A percentile compares a stretch with the other conserved stretches of the same genome.
Evolutionary conservation across 1,284 basidiomycete genomes (phyloP).

Genomic region (Phlebopus sp.): DNA sequence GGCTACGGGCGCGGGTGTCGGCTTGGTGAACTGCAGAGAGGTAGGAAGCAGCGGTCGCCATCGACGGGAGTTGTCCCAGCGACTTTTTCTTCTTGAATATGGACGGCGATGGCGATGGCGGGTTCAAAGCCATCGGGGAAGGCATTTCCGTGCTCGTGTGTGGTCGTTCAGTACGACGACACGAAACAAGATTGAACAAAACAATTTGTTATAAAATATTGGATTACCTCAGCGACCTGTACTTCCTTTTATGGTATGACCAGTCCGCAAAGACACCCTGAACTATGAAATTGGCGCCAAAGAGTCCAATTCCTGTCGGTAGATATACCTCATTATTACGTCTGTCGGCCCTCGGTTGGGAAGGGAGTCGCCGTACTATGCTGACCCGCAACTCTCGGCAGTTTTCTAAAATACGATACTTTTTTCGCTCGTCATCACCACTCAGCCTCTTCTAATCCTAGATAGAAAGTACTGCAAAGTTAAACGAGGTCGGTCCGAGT

Average conservation of each 20-base stretch:
- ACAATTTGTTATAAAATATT: conserved; percentile 24
- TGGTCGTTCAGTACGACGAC: conserved; percentile 7
- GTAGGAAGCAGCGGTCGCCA: conserved; percentile 67
- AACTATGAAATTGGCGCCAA: no score
- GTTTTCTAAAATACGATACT: no score
- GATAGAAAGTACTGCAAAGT: no score
- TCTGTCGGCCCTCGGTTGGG: no score
- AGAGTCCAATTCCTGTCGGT: no score
- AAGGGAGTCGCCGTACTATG: no score
- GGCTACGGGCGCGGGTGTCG: conserved; percentile 53
- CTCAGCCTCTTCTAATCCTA: no score
- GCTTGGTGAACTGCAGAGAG: conserved; percentile 69
- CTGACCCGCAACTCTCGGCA: no score
- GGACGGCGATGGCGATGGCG: conserved; percentile 46
- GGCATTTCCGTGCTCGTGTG: conserved; percentile 36
- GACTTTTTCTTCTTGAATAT: conserved; percentile 65
- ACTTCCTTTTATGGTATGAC: neutral
- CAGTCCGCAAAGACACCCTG: no score
- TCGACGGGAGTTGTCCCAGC: conserved; percentile 39
- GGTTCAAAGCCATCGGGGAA: conserved; percentile 49
- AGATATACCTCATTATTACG: no score
- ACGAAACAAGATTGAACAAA: conserved; percentile 9
- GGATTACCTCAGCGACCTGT: conserved; percentile 16
- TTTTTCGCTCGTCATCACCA: no score
- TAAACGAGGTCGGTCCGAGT: no score